Percentiles rank a stretch among this genome's conserved stretches.
Conservation (phyloP, 1,284 basidiomycete species). For the Naganishia sp. region DNA sequence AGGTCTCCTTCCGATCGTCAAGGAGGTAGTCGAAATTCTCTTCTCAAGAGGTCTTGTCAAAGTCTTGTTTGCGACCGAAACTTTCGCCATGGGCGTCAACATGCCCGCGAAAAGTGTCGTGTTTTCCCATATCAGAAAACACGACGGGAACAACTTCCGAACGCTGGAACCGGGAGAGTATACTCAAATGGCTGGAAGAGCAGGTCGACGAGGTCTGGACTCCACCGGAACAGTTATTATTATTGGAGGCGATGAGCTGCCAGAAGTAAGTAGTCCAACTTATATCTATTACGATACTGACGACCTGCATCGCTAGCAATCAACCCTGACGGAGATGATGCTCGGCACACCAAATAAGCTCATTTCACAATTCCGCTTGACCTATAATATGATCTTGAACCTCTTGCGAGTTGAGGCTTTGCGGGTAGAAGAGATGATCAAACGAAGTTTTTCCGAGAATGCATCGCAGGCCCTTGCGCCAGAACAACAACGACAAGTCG, state of each 20-base stretch:
- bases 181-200: conserved; percentile 98
- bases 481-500: conserved; percentile 85
- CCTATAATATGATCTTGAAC: conserved; percentile 99
- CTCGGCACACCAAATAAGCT: conserved; percentile 88
- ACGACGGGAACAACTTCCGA: conserved; percentile 90
- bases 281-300: not conserved
- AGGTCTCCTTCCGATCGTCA: conserved; percentile 92
- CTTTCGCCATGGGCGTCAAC: conserved; percentile 99
- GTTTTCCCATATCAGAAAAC: conserved; percentile 92
- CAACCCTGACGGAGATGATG: conserved; percentile 77
- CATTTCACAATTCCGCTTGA: conserved; percentile 95
- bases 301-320: conserved; percentile 14
- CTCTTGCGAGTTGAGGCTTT: conserved; percentile 93
- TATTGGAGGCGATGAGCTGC: conserved; percentile 74
- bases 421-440: conserved; percentile 99
- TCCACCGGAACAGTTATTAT: conserved; percentile 95
- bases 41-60: conserved; percentile 96
- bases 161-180: conserved; percentile 82
- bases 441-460: conserved; percentile 97
- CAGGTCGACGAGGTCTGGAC: conserved; percentile 93
- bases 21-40: conserved; percentile 93
- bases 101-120: conserved; percentile 99
- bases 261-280: conserved; percentile 64
- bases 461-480: conserved; percentile 88
- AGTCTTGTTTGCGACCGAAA: conserved; percentile 96